These are phyloP conservation scores for Lactuca sativa DNA, from an alignment of 129 eudicot genomes.

Conservation along the genomic window DNA sequence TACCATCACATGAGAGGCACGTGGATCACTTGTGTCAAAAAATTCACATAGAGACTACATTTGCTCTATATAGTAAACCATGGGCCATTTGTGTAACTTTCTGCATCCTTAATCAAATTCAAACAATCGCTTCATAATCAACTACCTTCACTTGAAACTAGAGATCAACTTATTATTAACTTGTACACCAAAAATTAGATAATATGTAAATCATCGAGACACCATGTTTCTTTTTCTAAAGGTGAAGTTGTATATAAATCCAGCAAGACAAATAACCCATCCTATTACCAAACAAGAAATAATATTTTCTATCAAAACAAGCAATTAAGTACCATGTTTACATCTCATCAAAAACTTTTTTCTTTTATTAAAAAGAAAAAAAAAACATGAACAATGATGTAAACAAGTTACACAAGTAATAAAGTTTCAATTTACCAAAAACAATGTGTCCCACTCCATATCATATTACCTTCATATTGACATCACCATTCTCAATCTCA, in stretches of 20 bases:
- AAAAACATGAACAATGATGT: neutral
- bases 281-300: neutral
- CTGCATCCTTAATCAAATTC: neutral
- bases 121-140: neutral
- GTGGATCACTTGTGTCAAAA: too few relatives aligned
- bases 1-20: too few relatives aligned
- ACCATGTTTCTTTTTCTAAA: neutral
- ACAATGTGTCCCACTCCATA: slow-evolving; percentile 29
- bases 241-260: neutral
- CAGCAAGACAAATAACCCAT: neutral
- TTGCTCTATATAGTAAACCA: too few relatives aligned
- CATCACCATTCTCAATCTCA: slow-evolving; percentile 20
- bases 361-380: neutral
- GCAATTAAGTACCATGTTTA: slow-evolving; percentile 5
- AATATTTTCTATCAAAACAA: neutral
- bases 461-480: slow-evolving; percentile 11
- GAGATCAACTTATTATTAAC: neutral
- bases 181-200: neutral
- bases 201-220: neutral
- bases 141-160: neutral
- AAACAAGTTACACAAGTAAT: neutral
- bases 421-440: slow-evolving; percentile 5
- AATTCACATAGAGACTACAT: too few relatives aligned
- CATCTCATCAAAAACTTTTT: slow-evolving; percentile 2
- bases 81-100: too few relatives aligned